These are phyloP conservation scores for Stygiomarasmius scandens DNA, from an alignment of 1,284 basidiomycete genomes.

Conservation along the genomic window DNA sequence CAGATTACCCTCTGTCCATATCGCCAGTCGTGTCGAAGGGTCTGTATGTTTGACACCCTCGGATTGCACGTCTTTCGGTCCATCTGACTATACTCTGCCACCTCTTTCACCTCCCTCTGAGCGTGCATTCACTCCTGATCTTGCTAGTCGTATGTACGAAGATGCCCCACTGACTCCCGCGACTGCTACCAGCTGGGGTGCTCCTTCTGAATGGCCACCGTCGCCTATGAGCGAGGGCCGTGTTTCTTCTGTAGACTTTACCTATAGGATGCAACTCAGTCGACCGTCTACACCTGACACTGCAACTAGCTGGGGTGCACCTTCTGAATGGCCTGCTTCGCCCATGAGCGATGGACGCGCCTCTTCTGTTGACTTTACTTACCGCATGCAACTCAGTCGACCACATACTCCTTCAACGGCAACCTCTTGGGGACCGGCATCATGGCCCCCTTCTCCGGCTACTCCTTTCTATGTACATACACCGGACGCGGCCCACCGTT, in stretches of 20 bases:
- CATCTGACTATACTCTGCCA: slow-evolving; percentile 37
- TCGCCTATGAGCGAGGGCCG: slow-evolving; percentile 28
- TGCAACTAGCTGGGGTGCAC: slow-evolving; percentile 49
- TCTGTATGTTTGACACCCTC: slow-evolving; percentile 64
- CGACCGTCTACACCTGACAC: slow-evolving; percentile 47
- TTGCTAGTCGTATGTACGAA: slow-evolving; percentile 38
- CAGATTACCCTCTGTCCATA: slow-evolving; percentile 54
- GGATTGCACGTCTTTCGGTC: slow-evolving; percentile 51
- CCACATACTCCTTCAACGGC: slow-evolving; percentile 49
- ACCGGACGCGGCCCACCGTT: slow-evolving; percentile 46
- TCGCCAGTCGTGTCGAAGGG: slow-evolving; percentile 55
- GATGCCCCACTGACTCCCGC: slow-evolving; percentile 31
- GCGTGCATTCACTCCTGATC: slow-evolving; percentile 32
- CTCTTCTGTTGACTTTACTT: slow-evolving; percentile 49
- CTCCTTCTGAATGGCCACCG: slow-evolving; percentile 22
- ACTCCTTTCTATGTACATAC: slow-evolving; percentile 40
- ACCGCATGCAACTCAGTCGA: slow-evolving; percentile 36
- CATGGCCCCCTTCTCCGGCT: slow-evolving; percentile 35
- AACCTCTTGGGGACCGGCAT: slow-evolving; percentile 54
- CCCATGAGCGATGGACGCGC: slow-evolving; percentile 29
- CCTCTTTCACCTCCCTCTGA: slow-evolving; percentile 21
- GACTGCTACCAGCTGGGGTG: slow-evolving; percentile 21
- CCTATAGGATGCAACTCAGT: slow-evolving; percentile 38
- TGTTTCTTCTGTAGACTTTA: slow-evolving; percentile 50
- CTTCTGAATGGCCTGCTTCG: slow-evolving; percentile 22